phyloP scores from a whole-genome alignment of 345 rosid species.

The Camelina neglecta region DNA sequence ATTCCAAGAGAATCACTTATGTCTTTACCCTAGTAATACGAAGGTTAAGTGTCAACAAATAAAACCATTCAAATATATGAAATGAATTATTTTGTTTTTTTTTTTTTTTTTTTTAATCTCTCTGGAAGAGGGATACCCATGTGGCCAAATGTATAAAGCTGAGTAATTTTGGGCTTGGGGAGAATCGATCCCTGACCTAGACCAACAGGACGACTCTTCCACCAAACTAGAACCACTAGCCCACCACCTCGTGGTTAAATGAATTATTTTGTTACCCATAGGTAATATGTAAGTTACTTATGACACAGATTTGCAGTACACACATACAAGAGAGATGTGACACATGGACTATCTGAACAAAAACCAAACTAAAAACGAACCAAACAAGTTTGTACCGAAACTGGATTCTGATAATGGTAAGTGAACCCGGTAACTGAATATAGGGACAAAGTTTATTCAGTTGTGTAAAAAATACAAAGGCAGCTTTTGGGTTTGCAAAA shows the following conservation, averaged over 20 bases:
- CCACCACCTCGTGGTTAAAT: too few species aligned
- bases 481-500: constrained; percentile 36
- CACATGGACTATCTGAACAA: constrained; percentile 6
- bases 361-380: neutral
- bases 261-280: constrained; percentile 7
- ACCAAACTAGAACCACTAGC: too few species aligned
- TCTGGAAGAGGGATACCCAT: too few species aligned
- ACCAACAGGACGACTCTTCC: too few species aligned
- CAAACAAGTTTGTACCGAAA: constrained; percentile 5
- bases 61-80: neutral
- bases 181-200: too few species aligned
- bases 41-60: neutral
- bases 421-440: constrained; percentile 1
- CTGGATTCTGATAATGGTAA: neutral
- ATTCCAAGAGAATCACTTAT: constrained; percentile 7
- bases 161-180: too few species aligned
- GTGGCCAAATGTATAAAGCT: too few species aligned
- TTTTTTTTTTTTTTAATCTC: too few species aligned
- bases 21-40: neutral
- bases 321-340: neutral
- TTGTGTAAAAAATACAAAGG: constrained; percentile 16
- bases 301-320: neutral
- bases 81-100: neutral
- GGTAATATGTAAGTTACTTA: constrained; percentile 6
- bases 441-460: constrained; percentile 29